Percentiles rank a stretch among this genome's conserved stretches.
phyloP scores from a whole-genome alignment of 257 asterid species.

The Fraxinus excelsior region DNA sequence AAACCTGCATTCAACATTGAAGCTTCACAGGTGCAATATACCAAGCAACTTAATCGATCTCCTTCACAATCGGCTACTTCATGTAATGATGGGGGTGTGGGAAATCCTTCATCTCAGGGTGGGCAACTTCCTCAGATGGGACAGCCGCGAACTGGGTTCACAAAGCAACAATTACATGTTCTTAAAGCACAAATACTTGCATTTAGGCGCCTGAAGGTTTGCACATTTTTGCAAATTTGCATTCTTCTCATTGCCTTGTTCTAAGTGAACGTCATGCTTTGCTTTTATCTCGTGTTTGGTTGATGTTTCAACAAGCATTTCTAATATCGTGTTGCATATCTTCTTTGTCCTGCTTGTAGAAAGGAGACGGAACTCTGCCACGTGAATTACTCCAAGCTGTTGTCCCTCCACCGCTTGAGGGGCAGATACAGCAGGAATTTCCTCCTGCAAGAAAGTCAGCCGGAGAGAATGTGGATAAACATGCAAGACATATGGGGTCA shows the following conservation, averaged over 20 bases:
- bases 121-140: slow-evolving; percentile 45
- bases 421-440: slow-evolving; percentile 53
- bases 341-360: slow-evolving; percentile 52
- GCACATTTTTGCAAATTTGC: slow-evolving; percentile 26
- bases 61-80: slow-evolving; percentile 64
- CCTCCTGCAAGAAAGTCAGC: slow-evolving; percentile 48
- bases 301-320: slow-evolving; percentile 12
- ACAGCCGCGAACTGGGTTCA: slow-evolving; percentile 64
- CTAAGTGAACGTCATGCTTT: slow-evolving; percentile 16
- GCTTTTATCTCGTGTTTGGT: slow-evolving; percentile 9
- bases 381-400: slow-evolving; percentile 90
- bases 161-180: slow-evolving; percentile 92
- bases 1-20: slow-evolving; percentile 47
- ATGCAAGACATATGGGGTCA: slow-evolving; percentile 44
- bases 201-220: slow-evolving; percentile 94
- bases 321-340: slow-evolving; percentile 22
- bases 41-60: slow-evolving; percentile 58
- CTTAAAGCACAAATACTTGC: slow-evolving; percentile 99
- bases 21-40: slow-evolving; percentile 57
- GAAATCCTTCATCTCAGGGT: slow-evolving; percentile 62
- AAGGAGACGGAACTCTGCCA: slow-evolving; percentile 91
- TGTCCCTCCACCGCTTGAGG: slow-evolving; percentile 80
- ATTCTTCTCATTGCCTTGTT: slow-evolving; percentile 22
- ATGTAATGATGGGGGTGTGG: slow-evolving; percentile 60
- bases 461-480: slow-evolving; percentile 58